Evolutionary conservation across 2,329 filamentous ascomycete genomes (phyloP), one percentile per base, ranked within the genome.

Genomic region (Boeremia lycopersici): DNA sequence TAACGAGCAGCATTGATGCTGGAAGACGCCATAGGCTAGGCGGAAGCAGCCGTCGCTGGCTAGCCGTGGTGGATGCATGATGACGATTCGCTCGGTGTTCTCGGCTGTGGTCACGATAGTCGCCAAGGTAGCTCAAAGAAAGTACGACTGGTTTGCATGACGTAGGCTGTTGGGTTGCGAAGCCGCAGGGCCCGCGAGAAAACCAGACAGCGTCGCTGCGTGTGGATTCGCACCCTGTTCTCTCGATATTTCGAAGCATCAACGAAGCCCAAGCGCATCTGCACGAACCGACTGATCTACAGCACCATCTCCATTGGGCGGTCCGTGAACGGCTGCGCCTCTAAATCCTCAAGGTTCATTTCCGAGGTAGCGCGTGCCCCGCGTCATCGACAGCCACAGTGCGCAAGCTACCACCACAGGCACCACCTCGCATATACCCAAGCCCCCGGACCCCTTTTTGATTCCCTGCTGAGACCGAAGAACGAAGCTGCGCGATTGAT

Each of bases 271-370:
- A 44, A 49, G 40, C 30, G 56, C 45, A 43, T 44, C 40, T 42
- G 44, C 47, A 49, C 49, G 35, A 41, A 42, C 47, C 30, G 26
- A 31, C 48, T 54, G 61, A 66, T 64, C 59, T 48, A 53, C 62
- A 48, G 46, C 56, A 46, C 60, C 59, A 56, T 47, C 47, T 57
- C 33, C 34, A 45, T 49, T 59, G 48, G 51, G 57, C 51, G 47
- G 34, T 48, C 40, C 43, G 46, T 40, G 62, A 62, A 48, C 48
- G 50, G 54, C 61, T 63, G 56, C 61, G 57, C 60, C 58, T 57
- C 60, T 57, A 54, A 43, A 48, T 46, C 39, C 3, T 50, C 39
- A 43, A 38, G 39, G 25, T 43, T 48, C 52, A 55, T 55, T 47
- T 55, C 52, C 52, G 52, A 55, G 52, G 40, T 54, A 50, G 52